Conservation (phyloP, 257 asterid genomes). For the Ehretia macrophylla region DNA sequence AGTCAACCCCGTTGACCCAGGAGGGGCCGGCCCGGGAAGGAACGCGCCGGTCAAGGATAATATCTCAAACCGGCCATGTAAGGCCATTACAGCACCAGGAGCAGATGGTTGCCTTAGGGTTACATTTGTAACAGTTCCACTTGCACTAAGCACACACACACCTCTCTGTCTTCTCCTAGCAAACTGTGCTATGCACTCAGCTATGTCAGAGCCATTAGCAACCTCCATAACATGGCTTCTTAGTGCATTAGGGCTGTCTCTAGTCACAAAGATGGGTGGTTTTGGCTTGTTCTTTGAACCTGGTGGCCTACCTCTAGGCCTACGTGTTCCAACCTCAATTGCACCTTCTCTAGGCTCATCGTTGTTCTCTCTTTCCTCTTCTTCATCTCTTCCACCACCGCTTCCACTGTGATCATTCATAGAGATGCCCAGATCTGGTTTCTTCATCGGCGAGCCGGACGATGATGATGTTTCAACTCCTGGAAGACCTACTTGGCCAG, state of each 20-base stretch:
- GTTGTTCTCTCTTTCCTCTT: constrained; percentile 7
- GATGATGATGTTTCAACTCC: constrained; percentile 1
- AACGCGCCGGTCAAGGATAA: constrained; percentile 14
- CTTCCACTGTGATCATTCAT: background rate
- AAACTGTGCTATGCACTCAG: constrained; percentile 12
- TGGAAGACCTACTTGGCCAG: constrained; percentile 2
- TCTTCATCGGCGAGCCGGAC: constrained; percentile 5
- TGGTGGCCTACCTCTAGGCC: constrained; percentile 12
- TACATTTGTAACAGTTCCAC: constrained; percentile 14
- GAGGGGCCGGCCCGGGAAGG: constrained; percentile 11
- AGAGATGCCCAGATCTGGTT: constrained; percentile 10
- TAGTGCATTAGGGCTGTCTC: constrained; percentile 15
- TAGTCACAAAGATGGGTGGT: constrained; percentile 12
- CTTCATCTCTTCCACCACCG: constrained; percentile 7
- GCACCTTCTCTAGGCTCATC: constrained; percentile 13
- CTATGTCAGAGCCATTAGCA: constrained; percentile 11
- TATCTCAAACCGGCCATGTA: constrained; percentile 14
- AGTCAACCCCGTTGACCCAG: constrained; percentile 11
- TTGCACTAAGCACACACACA: constrained; percentile 15
- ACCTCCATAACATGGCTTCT: constrained; percentile 20
- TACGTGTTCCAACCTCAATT: constrained; percentile 3
- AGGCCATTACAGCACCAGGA: constrained; percentile 6
- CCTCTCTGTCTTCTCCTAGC: constrained; percentile 16
- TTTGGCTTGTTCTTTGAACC: constrained; percentile 19
- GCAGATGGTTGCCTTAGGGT: constrained; percentile 10